These are phyloP conservation scores for Fraxinus angustifolia DNA, from an alignment of 305 asterid species.

Conservation along the genomic window DNA sequence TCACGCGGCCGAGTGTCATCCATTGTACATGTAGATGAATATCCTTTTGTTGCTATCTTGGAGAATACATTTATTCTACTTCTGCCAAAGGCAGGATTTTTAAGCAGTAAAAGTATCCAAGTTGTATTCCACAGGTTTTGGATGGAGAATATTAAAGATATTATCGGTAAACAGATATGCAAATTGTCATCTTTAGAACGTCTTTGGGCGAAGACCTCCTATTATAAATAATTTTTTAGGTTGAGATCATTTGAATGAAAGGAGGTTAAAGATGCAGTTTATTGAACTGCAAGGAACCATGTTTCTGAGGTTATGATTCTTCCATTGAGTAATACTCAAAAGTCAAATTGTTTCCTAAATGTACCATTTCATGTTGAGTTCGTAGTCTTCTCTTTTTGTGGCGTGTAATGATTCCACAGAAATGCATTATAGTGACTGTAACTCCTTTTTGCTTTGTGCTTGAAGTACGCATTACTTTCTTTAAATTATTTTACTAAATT, in stretches of 20 bases:
- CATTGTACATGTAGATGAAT: neutral
- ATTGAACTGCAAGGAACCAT: neutral
- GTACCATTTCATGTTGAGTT: neutral
- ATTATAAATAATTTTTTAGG: neutral
- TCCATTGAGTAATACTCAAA: neutral
- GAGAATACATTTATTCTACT: neutral
- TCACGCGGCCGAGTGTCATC: neutral
- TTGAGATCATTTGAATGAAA: neutral
- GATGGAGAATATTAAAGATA: neutral
- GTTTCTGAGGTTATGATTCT: neutral
- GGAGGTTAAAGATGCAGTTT: neutral
- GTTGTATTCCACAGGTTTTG: neutral
- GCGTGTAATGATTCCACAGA: neutral
- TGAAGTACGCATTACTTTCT: neutral
- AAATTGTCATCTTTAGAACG: neutral
- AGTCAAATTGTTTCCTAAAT: neutral
- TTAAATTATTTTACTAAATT: neutral
- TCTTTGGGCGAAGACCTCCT: neutral
- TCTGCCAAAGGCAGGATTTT: neutral
- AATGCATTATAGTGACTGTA: neutral
- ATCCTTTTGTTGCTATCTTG: neutral
- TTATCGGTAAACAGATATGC: neutral
- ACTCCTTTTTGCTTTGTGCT: neutral
- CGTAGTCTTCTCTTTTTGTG: neutral
- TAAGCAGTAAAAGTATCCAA: neutral